phyloP scores from a whole-genome alignment of 2,329 filamentous ascomycete genomes.

The Scorias spongiosa region DNA sequence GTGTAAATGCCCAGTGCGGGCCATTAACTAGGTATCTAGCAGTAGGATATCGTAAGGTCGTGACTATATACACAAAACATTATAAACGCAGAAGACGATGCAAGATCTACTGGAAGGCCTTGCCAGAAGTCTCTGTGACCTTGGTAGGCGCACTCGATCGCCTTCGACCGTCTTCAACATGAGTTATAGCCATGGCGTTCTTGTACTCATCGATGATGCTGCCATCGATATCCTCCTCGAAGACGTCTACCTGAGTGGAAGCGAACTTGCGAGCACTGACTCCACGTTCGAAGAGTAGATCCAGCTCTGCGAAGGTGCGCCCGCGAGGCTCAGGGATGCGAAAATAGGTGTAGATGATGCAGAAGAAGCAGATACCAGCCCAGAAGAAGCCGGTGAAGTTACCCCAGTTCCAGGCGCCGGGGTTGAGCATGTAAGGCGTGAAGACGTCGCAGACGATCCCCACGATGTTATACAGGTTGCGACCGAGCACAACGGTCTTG shows the following conservation, averaged over 20 bases:
- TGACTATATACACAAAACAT: too few relatives aligned
- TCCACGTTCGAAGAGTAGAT: conserved; percentile 64
- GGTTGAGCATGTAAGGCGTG: conserved; percentile 88
- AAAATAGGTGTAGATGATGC: conserved; percentile 70
- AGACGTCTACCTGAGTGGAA: conserved; percentile 39
- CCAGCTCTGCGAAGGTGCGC: conserved; percentile 72
- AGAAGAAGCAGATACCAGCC: conserved; percentile 65
- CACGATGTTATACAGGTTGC: conserved; percentile 63
- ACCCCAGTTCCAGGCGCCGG: conserved; percentile 70
- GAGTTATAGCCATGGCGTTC: neutral
- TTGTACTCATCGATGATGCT: conserved; percentile 2
- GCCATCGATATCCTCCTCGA: conserved; percentile 25
- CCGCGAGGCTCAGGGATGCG: conserved; percentile 66
- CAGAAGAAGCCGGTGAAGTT: conserved; percentile 85
- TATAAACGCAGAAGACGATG: too few relatives aligned
- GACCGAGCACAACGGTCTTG: conserved; percentile 79
- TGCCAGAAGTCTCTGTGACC: neutral
- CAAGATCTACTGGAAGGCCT: neutral
- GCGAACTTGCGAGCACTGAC: conserved; percentile 61
- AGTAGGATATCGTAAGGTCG: too few relatives aligned
- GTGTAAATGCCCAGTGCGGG: too few relatives aligned
- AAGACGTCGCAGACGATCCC: conserved; percentile 68
- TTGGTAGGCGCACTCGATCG: neutral
- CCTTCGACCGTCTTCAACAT: neutral
- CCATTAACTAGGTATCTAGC: too few relatives aligned